phyloP scores from a whole-genome alignment of 805 yeast species.

The Tetrapisispora phaffii region DNA sequence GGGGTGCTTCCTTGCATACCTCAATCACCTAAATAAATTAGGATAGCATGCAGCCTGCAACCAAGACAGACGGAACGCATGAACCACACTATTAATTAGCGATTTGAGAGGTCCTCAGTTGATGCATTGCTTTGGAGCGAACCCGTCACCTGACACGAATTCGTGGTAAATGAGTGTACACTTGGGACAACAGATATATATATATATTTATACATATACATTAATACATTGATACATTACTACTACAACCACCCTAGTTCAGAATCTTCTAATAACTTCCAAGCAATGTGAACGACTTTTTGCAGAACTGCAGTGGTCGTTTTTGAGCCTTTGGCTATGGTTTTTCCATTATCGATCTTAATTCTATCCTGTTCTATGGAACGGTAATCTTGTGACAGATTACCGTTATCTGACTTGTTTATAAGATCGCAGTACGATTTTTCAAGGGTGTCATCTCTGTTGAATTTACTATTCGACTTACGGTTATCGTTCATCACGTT shows the following conservation, averaged over 20 bases:
- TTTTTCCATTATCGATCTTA: neutral
- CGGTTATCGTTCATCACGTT: neutral
- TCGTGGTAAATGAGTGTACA: no score
- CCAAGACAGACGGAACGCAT: no score
- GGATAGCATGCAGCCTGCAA: no score
- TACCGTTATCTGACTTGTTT: neutral
- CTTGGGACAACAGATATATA: neutral
- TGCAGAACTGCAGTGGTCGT: constrained; percentile 1
- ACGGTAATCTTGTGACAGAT: neutral
- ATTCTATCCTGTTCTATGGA: neutral
- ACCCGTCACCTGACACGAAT: no score
- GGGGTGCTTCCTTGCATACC: no score
- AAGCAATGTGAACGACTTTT: constrained; percentile 18
- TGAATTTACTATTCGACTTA: neutral
- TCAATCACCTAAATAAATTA: no score
- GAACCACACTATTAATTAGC: no score
- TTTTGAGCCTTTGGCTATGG: neutral
- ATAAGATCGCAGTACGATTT: constrained; percentile 1
- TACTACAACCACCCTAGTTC: constrained; percentile 26
- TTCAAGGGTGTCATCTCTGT: neutral
- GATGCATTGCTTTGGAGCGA: no score
- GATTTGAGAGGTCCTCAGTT: no score
- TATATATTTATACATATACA: neutral
- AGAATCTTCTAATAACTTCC: constrained; percentile 25
- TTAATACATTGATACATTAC: no score